Evolutionary conservation across 2,329 filamentous ascomycete species (phyloP).

Genomic region (Alternaria triticimaculans): DNA sequence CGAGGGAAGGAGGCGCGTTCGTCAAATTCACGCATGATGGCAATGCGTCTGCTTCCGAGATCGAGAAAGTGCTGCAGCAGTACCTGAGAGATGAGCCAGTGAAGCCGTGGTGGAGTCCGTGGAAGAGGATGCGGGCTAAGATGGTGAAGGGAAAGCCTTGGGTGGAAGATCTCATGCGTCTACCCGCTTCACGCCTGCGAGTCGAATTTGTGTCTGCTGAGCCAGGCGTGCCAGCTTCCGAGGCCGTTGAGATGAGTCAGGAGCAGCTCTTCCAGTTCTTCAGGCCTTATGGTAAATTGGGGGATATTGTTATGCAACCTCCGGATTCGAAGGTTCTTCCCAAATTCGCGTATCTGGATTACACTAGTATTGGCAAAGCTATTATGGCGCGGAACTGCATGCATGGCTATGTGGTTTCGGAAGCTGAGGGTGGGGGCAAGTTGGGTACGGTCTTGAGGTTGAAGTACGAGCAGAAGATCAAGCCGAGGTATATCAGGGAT

Average conservation of each 20-base stretch:
- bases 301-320: conserved; percentile 81
- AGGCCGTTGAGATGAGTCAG: conserved; percentile 80
- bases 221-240: conserved; percentile 72
- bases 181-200: conserved; percentile 76
- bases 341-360: conserved; percentile 80
- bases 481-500: conserved; percentile 80
- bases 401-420: conserved; percentile 78
- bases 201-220: conserved; percentile 83
- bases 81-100: conserved; percentile 74
- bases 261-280: conserved; percentile 89
- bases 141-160: conserved; percentile 86
- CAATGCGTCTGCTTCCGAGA: conserved; percentile 56
- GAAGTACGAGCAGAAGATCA: conserved; percentile 81
- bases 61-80: conserved; percentile 67
- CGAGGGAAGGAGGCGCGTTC: conserved; percentile 93
- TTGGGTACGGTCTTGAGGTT: conserved; percentile 78
- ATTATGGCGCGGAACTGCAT: conserved; percentile 92
- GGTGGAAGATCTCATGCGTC: conserved; percentile 89
- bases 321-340: conserved; percentile 86
- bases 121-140: conserved; percentile 74
- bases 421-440: conserved; percentile 74
- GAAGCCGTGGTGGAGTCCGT: conserved; percentile 89
- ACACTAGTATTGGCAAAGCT: conserved; percentile 73
- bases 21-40: conserved; percentile 76
- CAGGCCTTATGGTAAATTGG: conserved; percentile 86